These are phyloP conservation scores for Moesziomyces globuligerus DNA, from an alignment of 1,284 basidiomycete species.

Conservation along the genomic window DNA sequence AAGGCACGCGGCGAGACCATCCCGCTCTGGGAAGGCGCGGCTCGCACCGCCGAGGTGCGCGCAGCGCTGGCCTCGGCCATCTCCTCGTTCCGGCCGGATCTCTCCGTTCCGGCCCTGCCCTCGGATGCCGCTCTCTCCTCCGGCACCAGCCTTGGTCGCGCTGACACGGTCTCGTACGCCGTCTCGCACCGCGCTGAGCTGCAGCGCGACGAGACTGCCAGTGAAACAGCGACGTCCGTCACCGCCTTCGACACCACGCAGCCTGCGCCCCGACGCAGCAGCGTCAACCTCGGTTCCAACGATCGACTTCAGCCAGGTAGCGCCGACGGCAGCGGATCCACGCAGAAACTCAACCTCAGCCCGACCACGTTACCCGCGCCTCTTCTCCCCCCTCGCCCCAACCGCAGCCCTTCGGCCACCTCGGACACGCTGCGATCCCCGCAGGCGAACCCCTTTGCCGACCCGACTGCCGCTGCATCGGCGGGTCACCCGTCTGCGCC, in stretches of 20 bases:
- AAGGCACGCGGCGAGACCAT: constrained; percentile 28
- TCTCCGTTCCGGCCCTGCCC: constrained; percentile 32
- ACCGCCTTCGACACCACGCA: background rate
- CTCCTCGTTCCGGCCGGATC: constrained; percentile 30
- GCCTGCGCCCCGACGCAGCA: constrained; percentile 13
- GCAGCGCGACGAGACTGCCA: constrained; percentile 12
- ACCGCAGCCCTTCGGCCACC: constrained; percentile 25
- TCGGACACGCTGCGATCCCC: constrained; percentile 27
- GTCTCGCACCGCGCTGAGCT: constrained; percentile 42
- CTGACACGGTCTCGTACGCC: constrained; percentile 41
- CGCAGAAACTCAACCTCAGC: constrained; percentile 41
- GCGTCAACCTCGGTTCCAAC: constrained; percentile 17
- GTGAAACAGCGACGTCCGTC: constrained; percentile 1
- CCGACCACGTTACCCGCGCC: constrained; percentile 39
- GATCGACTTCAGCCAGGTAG: constrained; percentile 16
- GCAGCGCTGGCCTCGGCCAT: constrained; percentile 53
- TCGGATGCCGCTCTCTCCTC: constrained; percentile 11
- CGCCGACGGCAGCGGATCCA: constrained; percentile 8
- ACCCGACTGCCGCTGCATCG: constrained; percentile 10
- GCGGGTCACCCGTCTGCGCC: constrained; percentile 1
- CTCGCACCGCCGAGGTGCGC: constrained; percentile 50
- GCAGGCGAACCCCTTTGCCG: constrained; percentile 31
- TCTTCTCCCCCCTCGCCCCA: constrained; percentile 36
- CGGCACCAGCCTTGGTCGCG: constrained; percentile 25
- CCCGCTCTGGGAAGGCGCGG: constrained; percentile 51